Percentiles rank a stretch among this genome's conserved stretches.
Conservation (phyloP, 2,329 filamentous ascomycete genomes). For the Colletotrichum musae region DNA sequence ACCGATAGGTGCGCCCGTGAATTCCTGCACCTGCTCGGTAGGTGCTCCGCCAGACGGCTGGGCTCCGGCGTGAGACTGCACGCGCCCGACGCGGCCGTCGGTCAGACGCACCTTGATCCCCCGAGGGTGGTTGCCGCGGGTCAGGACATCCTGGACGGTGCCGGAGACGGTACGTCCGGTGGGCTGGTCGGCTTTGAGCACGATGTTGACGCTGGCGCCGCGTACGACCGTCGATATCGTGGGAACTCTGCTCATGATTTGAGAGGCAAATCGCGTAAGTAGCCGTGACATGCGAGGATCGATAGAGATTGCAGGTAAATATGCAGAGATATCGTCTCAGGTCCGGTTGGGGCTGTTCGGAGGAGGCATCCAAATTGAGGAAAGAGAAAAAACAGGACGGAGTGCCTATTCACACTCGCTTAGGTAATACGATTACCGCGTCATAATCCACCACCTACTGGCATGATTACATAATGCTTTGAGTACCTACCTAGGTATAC, state of each 20-base stretch:
- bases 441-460: no score
- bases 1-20: not conserved
- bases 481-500: no score
- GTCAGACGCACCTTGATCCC: constrained; percentile 84
- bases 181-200: constrained; percentile 82
- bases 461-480: no score
- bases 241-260: constrained; percentile 55
- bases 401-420: no score
- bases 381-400: no score
- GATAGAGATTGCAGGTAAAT: no score
- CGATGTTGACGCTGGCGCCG: constrained; percentile 78
- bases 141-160: constrained; percentile 76
- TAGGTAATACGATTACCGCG: no score
- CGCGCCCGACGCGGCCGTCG: constrained; percentile 80
- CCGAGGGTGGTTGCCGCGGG: constrained; percentile 80
- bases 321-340: no score
- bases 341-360: no score
- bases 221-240: constrained; percentile 67
- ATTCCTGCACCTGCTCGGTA: constrained; percentile 9
- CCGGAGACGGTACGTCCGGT: constrained; percentile 81
- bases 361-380: no score
- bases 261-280: no score
- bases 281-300: no score
- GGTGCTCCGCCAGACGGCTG: constrained; percentile 24
- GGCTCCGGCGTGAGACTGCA: constrained; percentile 71